Base-by-base conservation (phyloP, 495 filamentous ascomycete genomes). In the Penicillium maclennaniae region DNA sequence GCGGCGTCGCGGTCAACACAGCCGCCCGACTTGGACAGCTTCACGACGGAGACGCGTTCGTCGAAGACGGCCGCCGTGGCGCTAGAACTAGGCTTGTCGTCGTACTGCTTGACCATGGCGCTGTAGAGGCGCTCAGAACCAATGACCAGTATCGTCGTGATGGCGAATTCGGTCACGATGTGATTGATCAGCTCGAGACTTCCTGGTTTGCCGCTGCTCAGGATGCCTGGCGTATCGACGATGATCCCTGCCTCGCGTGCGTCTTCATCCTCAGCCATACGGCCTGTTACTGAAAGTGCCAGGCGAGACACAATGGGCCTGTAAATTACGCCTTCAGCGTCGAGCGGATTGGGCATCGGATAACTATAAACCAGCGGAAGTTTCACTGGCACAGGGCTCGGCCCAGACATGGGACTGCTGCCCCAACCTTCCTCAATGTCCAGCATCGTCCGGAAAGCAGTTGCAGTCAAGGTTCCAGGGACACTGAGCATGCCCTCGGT, bases 391-490 rank as follows among this genome's bases (percentile, higher is more conserved):
- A 93, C 81, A 12, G 83, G 80, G 54, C 86, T 93, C 7, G 95
- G 91, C 3, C 92, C 92, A 51, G 85, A 92, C 58, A 90, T 95
- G 1, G 93, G 92, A 63, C 87, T 91, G 63, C 78, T 89, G 36
- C 95, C 95, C 81, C 90, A 96, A 4, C 92, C 91, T 47, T 93
- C 87, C 61, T 90, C 89, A 1, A 96, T 81, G 65, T 97, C 92
- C 62, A 99, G 81, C 63, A 96, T 83, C 0, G 86, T 87, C 1
- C 84, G 83, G 59, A 96, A 92, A 4, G 87, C 83, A 9, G 87
- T 85, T 0, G 91, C 90, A 43, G 88, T 90, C 47, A 99, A 63
- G 27, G 85, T 92, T 7, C 92, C 91, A 0, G 95, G 90, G 39
- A 96, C 82, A 40, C 80, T 85, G 44, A 97, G 77, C 79, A 97